phyloP scores from a whole-genome alignment of 306 rosid species.

The Neltuma alba region DNA sequence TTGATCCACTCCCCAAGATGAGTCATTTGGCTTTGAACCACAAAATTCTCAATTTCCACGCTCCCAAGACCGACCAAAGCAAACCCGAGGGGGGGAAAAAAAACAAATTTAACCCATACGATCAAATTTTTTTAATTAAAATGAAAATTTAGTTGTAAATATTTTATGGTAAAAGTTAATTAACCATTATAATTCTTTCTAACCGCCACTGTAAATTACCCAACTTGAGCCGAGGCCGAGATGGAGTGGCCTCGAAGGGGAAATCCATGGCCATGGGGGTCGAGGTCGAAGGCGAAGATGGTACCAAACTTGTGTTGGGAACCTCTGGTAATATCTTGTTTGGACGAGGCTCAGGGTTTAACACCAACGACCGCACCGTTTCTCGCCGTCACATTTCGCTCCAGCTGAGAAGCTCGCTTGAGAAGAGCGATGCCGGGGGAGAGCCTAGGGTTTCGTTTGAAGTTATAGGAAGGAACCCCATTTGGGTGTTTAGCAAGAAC shows the following conservation, averaged over 20 bases:
- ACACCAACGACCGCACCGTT: slow-evolving; percentile 58
- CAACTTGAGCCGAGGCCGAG: no score
- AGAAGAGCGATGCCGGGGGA: slow-evolving; percentile 13
- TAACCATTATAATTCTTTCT: no score
- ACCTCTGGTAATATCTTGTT: slow-evolving; percentile 25
- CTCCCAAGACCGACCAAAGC: no score
- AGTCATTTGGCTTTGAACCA: no score
- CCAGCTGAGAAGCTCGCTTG: slow-evolving; percentile 27
- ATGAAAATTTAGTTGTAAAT: no score
- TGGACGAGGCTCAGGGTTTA: slow-evolving; percentile 70
- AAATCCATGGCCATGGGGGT: slow-evolving; percentile 58
- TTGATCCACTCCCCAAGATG: no score
- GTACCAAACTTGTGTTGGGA: slow-evolving; percentile 39
- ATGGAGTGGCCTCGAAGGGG: neutral
- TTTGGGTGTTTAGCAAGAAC: slow-evolving; percentile 57
- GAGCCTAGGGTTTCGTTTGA: slow-evolving; percentile 62
- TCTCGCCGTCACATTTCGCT: slow-evolving; percentile 70
- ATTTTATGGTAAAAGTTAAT: neutral
- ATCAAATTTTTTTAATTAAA: no score
- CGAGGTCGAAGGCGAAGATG: slow-evolving; percentile 59
- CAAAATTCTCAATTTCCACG: no score
- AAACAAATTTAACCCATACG: no score
- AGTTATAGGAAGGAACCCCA: slow-evolving; percentile 77
- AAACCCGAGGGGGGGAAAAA: no score
- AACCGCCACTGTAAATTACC: no score